These are phyloP conservation scores for Oryza meyeriana DNA, from an alignment of 176 grass and related monocot genomes.

Conservation along the genomic window DNA sequence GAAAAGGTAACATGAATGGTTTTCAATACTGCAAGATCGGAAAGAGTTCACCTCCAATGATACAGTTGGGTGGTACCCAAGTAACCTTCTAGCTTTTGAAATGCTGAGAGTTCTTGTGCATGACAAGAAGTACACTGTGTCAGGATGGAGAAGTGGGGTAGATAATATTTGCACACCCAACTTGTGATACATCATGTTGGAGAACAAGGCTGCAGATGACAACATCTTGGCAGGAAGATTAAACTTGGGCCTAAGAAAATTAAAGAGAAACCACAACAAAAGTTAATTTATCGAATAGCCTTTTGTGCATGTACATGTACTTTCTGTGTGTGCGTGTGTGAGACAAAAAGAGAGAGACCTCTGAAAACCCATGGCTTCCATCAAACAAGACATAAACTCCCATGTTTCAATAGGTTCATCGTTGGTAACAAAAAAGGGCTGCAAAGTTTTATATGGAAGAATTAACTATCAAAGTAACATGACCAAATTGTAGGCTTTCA, in stretches of 20 bases:
- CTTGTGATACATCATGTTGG: slow-evolving; percentile 41
- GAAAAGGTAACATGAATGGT: slow-evolving; percentile 18
- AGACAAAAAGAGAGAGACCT: slow-evolving; percentile 51
- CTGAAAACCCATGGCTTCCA: slow-evolving; percentile 75
- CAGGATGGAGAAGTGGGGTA: slow-evolving; percentile 43
- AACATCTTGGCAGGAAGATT: slow-evolving; percentile 71
- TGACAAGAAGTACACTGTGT: slow-evolving; percentile 58
- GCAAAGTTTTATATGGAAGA: slow-evolving; percentile 12
- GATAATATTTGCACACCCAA: slow-evolving; percentile 44
- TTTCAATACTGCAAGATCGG: neutral
- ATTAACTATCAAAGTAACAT: slow-evolving; percentile 25
- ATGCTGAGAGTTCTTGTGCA: slow-evolving; percentile 75
- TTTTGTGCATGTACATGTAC: neutral
- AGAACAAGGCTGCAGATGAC: slow-evolving; percentile 31
- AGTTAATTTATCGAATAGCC: slow-evolving; percentile 33
- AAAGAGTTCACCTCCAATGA: slow-evolving; percentile 70
- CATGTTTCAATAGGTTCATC: slow-evolving; percentile 68
- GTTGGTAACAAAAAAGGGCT: slow-evolving; percentile 93
- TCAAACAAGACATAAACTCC: slow-evolving; percentile 82
- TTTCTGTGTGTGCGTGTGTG: neutral
- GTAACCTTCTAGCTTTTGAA: slow-evolving; percentile 67
- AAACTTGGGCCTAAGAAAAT: slow-evolving; percentile 66
- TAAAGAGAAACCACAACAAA: slow-evolving; percentile 35
- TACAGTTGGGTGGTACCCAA: slow-evolving; percentile 73
- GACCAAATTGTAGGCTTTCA: neutral